Evolutionary conservation across 2,329 filamentous ascomycete genomes (phyloP), one percentile per base, ranked within the genome.

Genomic region (Pyrenochaeta sp.): DNA sequence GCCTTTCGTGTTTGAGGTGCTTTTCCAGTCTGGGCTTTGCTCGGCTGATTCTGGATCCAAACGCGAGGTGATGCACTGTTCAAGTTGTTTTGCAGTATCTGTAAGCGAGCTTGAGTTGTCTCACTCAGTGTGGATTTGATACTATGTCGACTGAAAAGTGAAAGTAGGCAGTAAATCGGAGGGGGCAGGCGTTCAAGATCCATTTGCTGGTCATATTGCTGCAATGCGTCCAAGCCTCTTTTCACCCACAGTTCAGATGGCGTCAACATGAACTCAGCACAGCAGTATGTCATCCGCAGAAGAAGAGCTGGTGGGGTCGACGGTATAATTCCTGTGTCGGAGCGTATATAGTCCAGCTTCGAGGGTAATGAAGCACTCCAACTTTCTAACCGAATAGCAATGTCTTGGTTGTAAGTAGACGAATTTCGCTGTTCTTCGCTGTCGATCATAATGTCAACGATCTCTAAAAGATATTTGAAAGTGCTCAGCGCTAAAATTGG

Each of bases 401-500:
- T 60, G 23, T 69, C 69, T 17, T 69, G 46, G 15, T 65, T 60
- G 11, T 60, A 59, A n/a, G 55, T 53, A 13, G 26, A 55, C 44
- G 48, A 29, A 53, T 45, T 27, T 18, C 54, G 31, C 20, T 52
- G 17, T 10, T 40, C 28, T 21, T 52, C 46, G 20, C 44, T 44
- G 15, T 46, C 40, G 13, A 53, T 49, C 3, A 68, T 44, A 22
- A 70, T 48, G 23, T 60, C 55, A 13, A 64, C 40, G 13, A 71
- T 31, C 17, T 62, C 55, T 0, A 79, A 61, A 13, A 83, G 65
- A 19, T 72, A 69, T 47, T 82, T 82, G 58, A 82, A 81, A 5
- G 75, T 79, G 57, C 80, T 83, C 15, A 80, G 60, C 4, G 74
- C 71, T 30, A 77, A 71, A 9, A 77, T 53, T 5, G 69, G 69